Evolutionary conservation across 768 basidiomycete genomes (phyloP), one percentile per base, ranked within the genome.

Genomic region (Auricularia sp.): DNA sequence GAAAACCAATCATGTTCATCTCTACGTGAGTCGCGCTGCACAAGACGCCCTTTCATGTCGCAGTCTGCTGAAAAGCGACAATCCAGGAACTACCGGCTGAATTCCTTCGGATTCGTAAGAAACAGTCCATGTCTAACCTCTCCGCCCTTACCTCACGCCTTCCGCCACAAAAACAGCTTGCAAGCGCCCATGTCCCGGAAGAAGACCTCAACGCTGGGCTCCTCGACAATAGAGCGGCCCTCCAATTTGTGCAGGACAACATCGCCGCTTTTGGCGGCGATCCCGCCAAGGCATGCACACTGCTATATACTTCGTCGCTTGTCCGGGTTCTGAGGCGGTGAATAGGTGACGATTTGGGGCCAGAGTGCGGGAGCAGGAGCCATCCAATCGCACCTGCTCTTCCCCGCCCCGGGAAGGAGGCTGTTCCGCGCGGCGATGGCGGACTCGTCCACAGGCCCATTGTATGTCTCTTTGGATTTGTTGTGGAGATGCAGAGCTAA

Each of bases 251-350:
- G 0, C 81, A 87, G 66, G 75, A 84, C n/a, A 86, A 90, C 68
- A 83, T 88, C 18, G 79, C 75, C 3, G 78, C 79, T 2, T 89
- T 89, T 68, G 86, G 86, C 12, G 87, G 87, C 1, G 82, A 87
- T 72, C 81, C 82, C 14, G 67, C 73, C 12, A 87, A 85, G 74
- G 84, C 78, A 69, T 35, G 68, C 64, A 6, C 29, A 29, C 29
- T 29, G 29, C 29, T 29, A 29, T 29, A 29, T 29, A 29, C 29
- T 29, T 29, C 29, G 29, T 29, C 29, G 29, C 29, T 44, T 44
- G 43, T 10, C 18, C 43, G 10, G 18, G 43, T 18, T 44, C 11
- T 11, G 43, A 44, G 18, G 10, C 18, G 10, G 11, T 44, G 43
- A 42, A 12, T 47, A 83, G 81, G 80, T 82, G 2, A 83, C 83